Base-by-base conservation (phyloP, 768 basidiomycete species). In the Trametes meyenii region DNA sequence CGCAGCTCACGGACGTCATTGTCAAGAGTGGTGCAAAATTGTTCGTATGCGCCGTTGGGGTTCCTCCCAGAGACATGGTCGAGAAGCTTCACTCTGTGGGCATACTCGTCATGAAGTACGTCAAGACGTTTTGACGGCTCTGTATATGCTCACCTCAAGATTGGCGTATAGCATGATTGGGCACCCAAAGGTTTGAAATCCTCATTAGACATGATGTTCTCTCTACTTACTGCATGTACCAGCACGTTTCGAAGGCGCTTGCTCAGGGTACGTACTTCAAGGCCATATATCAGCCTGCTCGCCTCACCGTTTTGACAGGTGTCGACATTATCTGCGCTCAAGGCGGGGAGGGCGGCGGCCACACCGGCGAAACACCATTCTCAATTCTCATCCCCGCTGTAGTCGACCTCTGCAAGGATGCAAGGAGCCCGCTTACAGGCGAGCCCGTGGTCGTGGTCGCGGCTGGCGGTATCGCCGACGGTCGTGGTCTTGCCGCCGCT, bases 241-340 rank as follows among this genome's bases (percentile, higher is more conserved):
- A 89, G 88, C 90, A 92, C 65, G 88, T 90, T 46, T 71, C 76
- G 6, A 90, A 89, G 74, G 90, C 88, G 5, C 80, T 95, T 8
- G 89, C 85, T 10, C 87, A 86, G 73, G 89, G 87, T 83, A 45
- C 56, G 63, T 50, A 12, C 24, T 10, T 40, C 14, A 45, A 54
- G 6, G n/a, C 14, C 10, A n/a, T 39, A 2, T 7, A 23, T 38
- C 11, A 13, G 26, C 16, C 23, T 21, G 13, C 26, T 52, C 5
- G 13, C 55, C 26, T 26, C 29, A 16, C 0, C n/a, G 14, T 19
- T 12, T 49, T 23, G 24, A 3, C 66, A 81, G 91, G 92, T n/a
- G 91, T 94, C 16, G 93, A 96, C 67, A 85, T 95, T 62, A 93
- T 96, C 49, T 92, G 93, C 70, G 92, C 90, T 1, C 92, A 92